phyloP scores from a whole-genome alignment of 345 rosid genomes.

The Theobroma cacao region DNA sequence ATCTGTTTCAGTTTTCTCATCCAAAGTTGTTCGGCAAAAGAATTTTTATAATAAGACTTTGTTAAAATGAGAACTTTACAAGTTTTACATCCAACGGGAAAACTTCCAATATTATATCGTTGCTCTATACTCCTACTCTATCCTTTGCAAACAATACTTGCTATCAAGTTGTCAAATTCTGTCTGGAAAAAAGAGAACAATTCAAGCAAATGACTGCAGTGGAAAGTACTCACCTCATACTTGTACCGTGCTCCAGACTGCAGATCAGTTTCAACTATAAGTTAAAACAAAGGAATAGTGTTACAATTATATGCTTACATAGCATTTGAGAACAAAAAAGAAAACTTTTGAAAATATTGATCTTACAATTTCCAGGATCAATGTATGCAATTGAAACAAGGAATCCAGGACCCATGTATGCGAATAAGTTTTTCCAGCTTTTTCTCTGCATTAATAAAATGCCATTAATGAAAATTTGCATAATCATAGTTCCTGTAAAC shows the following conservation, averaged over 20 bases:
- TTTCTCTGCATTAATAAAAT: conserved; percentile 49
- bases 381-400: conserved; percentile 94
- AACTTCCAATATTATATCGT: background rate
- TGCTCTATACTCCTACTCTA: background rate
- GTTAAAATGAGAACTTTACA: background rate
- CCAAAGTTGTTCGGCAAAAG: background rate
- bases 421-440: conserved; percentile 91
- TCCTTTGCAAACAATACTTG: background rate
- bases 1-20: background rate
- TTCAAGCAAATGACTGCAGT: background rate
- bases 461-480: background rate
- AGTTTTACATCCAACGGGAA: background rate
- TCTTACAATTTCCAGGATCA: conserved; percentile 97
- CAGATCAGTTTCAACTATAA: conserved; percentile 92
- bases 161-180: background rate
- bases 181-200: background rate
- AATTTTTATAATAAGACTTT: background rate
- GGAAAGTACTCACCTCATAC: conserved; percentile 56
- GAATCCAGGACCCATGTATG: conserved; percentile 94
- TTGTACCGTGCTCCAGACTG: conserved; percentile 88
- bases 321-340: background rate
- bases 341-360: background rate
- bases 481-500: background rate
- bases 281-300: conserved; percentile 22
- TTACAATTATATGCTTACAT: background rate